phyloP scores from a whole-genome alignment of 73 alveolate genomes.

The Uronychia binucleata region DNA sequence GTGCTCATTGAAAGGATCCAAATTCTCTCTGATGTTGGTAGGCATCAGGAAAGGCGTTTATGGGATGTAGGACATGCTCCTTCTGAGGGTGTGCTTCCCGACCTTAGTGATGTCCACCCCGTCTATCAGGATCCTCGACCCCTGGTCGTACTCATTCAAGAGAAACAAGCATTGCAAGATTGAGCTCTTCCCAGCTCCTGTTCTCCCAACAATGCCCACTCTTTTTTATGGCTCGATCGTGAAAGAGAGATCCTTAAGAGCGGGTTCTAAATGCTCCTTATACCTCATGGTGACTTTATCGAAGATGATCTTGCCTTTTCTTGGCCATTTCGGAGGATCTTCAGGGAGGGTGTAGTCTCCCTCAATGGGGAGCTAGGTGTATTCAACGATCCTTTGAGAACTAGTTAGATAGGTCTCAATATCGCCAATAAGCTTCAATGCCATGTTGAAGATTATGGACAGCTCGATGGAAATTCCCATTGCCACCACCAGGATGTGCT shows the following conservation, averaged over 20 bases:
- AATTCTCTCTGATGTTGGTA: conserved; percentile 81
- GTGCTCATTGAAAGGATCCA: conserved; percentile 78
- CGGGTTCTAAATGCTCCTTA: conserved; percentile 60
- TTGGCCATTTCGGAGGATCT: conserved; percentile 71
- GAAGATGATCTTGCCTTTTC: conserved; percentile 66
- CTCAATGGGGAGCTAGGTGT: conserved; percentile 22
- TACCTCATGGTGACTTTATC: conserved; percentile 64
- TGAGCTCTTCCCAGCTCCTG: conserved; percentile 93
- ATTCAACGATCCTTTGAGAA: conserved; percentile 27
- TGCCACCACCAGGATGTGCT: not conserved
- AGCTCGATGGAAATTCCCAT: not conserved
- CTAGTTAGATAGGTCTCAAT: conserved; percentile 13
- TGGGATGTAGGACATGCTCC: conserved; percentile 78
- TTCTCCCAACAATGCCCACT: conserved; percentile 90
- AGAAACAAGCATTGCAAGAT: conserved; percentile 78
- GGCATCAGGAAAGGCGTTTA: conserved; percentile 83
- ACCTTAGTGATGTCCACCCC: conserved; percentile 73
- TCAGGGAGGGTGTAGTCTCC: conserved; percentile 32
- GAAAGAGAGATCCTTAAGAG: conserved; percentile 55
- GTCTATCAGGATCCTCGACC: conserved; percentile 76
- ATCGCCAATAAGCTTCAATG: not conserved
- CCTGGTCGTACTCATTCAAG: conserved; percentile 65
- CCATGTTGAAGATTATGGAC: not conserved
- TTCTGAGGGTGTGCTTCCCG: conserved; percentile 72
- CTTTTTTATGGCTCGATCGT: conserved; percentile 33